These are phyloP conservation scores for Cyclotella kingstonii DNA, from an alignment of 108 stramenopile genomes.

Conservation along the genomic window DNA sequence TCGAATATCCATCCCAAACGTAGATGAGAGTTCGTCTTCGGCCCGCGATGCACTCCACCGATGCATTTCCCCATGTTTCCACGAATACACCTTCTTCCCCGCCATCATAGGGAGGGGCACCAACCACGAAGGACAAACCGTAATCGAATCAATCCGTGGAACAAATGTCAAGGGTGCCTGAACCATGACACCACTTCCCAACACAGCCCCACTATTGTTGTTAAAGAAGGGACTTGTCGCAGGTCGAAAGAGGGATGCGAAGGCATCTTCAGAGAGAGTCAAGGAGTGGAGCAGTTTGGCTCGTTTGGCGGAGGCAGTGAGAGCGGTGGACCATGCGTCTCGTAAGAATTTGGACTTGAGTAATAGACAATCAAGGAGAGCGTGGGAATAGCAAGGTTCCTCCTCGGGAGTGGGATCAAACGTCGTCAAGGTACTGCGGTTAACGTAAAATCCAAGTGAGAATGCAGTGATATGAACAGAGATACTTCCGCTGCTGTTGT, in stretches of 20 bases:
- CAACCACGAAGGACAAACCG: slow-evolving; percentile 75
- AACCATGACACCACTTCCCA: slow-evolving; percentile 24
- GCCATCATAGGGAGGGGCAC: slow-evolving; percentile 47
- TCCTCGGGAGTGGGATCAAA: slow-evolving; percentile 90
- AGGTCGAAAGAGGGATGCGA: slow-evolving; percentile 28
- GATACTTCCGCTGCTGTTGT: no score
- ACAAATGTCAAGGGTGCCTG: slow-evolving; percentile 30
- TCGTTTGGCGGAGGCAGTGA: slow-evolving; percentile 57
- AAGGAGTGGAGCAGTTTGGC: slow-evolving; percentile 36
- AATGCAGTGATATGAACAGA: slow-evolving; percentile 87
- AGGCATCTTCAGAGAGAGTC: slow-evolving; percentile 19
- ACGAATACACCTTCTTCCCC: slow-evolving; percentile 26
- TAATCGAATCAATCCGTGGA: slow-evolving; percentile 59
- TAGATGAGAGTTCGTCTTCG: slow-evolving; percentile 72
- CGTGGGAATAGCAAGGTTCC: slow-evolving; percentile 70
- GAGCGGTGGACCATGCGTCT: slow-evolving; percentile 50
- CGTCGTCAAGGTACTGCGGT: slow-evolving; percentile 47
- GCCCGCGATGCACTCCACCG: slow-evolving; percentile 53
- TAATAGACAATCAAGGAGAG: slow-evolving; percentile 73
- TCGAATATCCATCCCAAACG: slow-evolving; percentile 87
- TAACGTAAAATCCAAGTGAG: slow-evolving; percentile 89
- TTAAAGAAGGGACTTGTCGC: slow-evolving; percentile 24
- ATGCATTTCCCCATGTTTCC: slow-evolving; percentile 46
- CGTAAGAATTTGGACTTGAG: slow-evolving; percentile 52
- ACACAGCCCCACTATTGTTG: slow-evolving; percentile 47